Evolutionary conservation across 1,139 yeast species (phyloP), one percentile per base, ranked within the genome.

Genomic region (Lodderomyces beijingensis): DNA sequence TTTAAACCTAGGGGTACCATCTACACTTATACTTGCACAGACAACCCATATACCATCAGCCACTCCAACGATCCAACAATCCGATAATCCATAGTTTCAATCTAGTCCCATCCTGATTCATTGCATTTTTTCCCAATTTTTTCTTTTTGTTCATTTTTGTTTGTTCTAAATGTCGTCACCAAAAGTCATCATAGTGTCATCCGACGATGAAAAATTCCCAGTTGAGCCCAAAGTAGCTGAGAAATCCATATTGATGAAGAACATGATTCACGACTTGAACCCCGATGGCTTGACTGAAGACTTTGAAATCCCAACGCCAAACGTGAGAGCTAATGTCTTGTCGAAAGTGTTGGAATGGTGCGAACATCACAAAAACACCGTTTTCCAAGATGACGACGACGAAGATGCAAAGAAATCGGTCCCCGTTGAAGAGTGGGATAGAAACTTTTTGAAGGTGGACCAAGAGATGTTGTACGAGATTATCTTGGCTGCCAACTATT

Each of bases 391-490:
- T 30, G 86, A 77, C 40, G 89, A 82, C 39, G 84, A 79, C 40
- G 93, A 83, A 43, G 91, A 82, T 51, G 77, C 88, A 16, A 85
- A 86, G 51, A 86, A 84, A 49, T 73, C 86, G 4, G 86, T 87
- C 4, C 91, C 91, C 1, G 82, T 91, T 36, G 91, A 85, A 44
- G 94, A 89, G 40, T 93, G 98, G 98, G 98, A 93, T 62, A 86
- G 86, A 59, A 87, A 84, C 57, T 93, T 91, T 59, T 74, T 93
- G 54, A 86, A 87, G 48, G 97, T 93, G 27, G 98, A 93, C 60
- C 98, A 93, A 60, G 98, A 93, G 55, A 88, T 93, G 96, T 76
- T 93, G 44, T 93, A 91, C 53, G 98, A 91, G 57, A 91, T 93
- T 58, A 88, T 93, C 44, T 69, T 87, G 40, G 96, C 98, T 12